Conservation (phyloP, 495 filamentous ascomycete genomes). For the Penicillium macrosclerotiorum region DNA sequence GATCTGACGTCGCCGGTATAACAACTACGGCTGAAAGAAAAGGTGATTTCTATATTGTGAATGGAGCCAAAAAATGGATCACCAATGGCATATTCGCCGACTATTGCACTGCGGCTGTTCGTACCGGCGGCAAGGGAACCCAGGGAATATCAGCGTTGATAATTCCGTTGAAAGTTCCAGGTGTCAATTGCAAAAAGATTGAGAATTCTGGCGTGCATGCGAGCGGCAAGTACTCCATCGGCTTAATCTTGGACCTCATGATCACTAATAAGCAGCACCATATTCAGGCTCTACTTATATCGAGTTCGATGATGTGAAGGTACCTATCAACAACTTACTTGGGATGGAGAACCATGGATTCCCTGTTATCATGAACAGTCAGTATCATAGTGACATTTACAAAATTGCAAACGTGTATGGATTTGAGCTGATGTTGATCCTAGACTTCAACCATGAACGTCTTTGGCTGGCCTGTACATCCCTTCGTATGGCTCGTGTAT, state of each 20-base stretch:
- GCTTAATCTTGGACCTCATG: too few relatives aligned
- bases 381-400: not conserved
- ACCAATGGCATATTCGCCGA: slow-evolving; percentile 47
- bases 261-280: too few relatives aligned
- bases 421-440: too few relatives aligned
- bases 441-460: slow-evolving; percentile 44
- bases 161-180: slow-evolving; percentile 39
- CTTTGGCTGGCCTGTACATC: slow-evolving; percentile 33
- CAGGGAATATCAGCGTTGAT: slow-evolving; percentile 43
- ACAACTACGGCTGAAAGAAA: slow-evolving; percentile 42
- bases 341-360: slow-evolving; percentile 41
- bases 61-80: slow-evolving; percentile 54
- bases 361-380: slow-evolving; percentile 41
- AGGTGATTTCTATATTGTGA: slow-evolving; percentile 47
- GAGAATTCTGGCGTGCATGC: slow-evolving; percentile 59
- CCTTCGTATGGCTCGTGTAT: slow-evolving; percentile 36
- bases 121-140: slow-evolving; percentile 42
- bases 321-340: slow-evolving; percentile 32
- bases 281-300: slow-evolving; percentile 39
- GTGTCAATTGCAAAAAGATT: slow-evolving; percentile 64
- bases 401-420: too few relatives aligned
- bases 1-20: slow-evolving; percentile 47
- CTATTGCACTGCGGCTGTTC: slow-evolving; percentile 47
- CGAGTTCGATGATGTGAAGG: slow-evolving; percentile 37
- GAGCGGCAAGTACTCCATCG: slow-evolving; percentile 27